A percentile compares a stretch with the other conserved stretches of the same genome.
phyloP scores from a whole-genome alignment of 2,329 filamentous ascomycete species.

The Neofusicoccum parvum region DNA sequence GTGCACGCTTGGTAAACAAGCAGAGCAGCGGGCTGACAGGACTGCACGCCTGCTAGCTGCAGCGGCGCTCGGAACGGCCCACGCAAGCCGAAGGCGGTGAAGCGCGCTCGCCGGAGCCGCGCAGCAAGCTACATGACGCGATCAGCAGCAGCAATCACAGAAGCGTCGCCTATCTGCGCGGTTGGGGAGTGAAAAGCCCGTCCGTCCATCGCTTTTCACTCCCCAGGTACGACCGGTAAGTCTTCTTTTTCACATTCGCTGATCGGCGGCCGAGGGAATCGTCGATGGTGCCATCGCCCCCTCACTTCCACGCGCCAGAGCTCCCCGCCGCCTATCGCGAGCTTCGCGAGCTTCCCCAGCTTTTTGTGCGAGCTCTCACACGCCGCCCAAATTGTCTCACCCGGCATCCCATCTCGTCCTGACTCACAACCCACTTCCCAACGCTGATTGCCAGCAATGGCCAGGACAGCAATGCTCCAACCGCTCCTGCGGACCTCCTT shows the following conservation, averaged over 20 bases:
- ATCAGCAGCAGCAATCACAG: slow-evolving; percentile 17
- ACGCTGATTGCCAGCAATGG: slow-evolving; percentile 11
- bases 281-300: slow-evolving; percentile 14
- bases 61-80: background rate
- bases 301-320: slow-evolving; percentile 15
- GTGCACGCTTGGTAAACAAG: slow-evolving; percentile 25
- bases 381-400: background rate
- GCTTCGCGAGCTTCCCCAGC: slow-evolving; percentile 2
- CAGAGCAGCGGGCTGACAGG: background rate
- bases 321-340: slow-evolving; percentile 16
- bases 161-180: background rate
- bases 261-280: slow-evolving; percentile 16
- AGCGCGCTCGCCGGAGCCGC: background rate
- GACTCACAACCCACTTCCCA: background rate
- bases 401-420: background rate
- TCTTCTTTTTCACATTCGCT: slow-evolving; percentile 2
- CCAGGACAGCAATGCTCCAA: slow-evolving; percentile 14
- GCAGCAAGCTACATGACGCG: slow-evolving; percentile 11
- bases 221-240: background rate
- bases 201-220: background rate
- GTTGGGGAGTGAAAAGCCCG: slow-evolving; percentile 4
- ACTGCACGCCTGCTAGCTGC: background rate
- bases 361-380: background rate
- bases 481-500: slow-evolving; percentile 4
- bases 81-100: slow-evolving; percentile 20